Conservation (phyloP, 345 rosid genomes). For the Passiflora organensis region DNA sequence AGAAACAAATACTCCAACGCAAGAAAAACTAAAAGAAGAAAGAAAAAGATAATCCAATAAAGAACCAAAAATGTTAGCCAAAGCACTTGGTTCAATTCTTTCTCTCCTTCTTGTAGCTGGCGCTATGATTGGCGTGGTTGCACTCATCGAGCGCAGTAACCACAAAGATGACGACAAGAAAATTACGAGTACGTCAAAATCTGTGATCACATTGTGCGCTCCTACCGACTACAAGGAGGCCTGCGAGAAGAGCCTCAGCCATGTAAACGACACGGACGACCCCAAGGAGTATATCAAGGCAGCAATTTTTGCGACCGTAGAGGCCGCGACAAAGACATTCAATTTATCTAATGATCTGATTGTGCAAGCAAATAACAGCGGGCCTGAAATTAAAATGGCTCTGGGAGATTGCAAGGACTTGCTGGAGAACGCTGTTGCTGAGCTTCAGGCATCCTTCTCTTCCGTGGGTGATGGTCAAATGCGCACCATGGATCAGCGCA, state of each 20-base stretch:
- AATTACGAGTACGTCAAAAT: no score
- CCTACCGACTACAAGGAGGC: constrained; percentile 16
- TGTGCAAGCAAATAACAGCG: constrained; percentile 1
- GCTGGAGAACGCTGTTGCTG: constrained; percentile 4
- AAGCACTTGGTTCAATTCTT: no score
- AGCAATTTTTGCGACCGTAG: constrained; percentile 1
- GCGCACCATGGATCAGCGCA: constrained; percentile 3
- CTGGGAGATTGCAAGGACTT: constrained; percentile 14
- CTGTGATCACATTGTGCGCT: no score
- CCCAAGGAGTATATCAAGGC: constrained; percentile 12
- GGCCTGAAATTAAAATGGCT: constrained; percentile 9
- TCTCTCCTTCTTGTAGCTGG: no score
- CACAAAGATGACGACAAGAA: no score
- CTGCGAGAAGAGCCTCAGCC: constrained; percentile 5
- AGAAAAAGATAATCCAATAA: no score
- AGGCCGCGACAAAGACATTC: constrained; percentile 6
- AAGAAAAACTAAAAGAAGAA: no score
- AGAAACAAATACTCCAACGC: no score
- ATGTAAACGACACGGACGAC: constrained; percentile 9
- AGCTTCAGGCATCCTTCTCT: constrained; percentile 4
- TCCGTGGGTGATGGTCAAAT: constrained; percentile 6
- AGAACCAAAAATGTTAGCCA: no score
- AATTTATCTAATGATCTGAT: background rate
- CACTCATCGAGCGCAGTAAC: no score
- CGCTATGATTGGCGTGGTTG: no score